Evolutionary conservation across 148 eudicot species (phyloP).

Genomic region (Rhododendron henanense): DNA sequence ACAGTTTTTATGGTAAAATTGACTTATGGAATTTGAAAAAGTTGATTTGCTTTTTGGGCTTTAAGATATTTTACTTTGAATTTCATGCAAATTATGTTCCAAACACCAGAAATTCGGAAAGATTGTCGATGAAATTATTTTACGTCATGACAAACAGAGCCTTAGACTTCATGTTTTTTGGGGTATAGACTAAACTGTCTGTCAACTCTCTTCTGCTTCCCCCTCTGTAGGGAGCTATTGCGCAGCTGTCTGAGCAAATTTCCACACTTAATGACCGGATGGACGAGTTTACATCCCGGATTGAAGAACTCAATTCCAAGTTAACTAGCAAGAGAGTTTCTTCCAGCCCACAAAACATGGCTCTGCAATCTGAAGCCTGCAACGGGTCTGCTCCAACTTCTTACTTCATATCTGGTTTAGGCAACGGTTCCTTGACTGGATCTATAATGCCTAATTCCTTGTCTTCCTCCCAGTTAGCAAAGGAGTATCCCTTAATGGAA

Average conservation of each 20-base stretch:
- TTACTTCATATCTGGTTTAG: slow-evolving; percentile 65
- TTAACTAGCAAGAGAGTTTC: slow-evolving; percentile 41
- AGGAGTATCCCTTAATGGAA: slow-evolving; percentile 56
- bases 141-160: neutral
- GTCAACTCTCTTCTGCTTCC: neutral
- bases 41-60: neutral
- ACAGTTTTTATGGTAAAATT: neutral
- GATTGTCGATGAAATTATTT: neutral
- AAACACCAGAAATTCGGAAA: neutral
- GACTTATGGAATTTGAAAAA: neutral
- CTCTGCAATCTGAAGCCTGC: slow-evolving; percentile 50
- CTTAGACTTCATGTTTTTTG: neutral
- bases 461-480: slow-evolving; percentile 66
- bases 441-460: slow-evolving; percentile 51
- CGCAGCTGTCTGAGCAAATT: slow-evolving; percentile 80
- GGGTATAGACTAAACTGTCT: neutral
- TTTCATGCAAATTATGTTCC: neutral
- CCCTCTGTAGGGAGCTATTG: slow-evolving; percentile 44
- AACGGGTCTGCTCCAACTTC: slow-evolving; percentile 83
- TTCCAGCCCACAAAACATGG: slow-evolving; percentile 47
- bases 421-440: slow-evolving; percentile 67
- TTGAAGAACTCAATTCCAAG: slow-evolving; percentile 74
- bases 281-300: slow-evolving; percentile 74
- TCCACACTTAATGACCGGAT: slow-evolving; percentile 76
- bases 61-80: neutral